A percentile compares a stretch with the other conserved stretches of the same genome.
These are phyloP conservation scores for Sicyos edulis DNA, from an alignment of 306 rosid genomes.

Conservation along the genomic window DNA sequence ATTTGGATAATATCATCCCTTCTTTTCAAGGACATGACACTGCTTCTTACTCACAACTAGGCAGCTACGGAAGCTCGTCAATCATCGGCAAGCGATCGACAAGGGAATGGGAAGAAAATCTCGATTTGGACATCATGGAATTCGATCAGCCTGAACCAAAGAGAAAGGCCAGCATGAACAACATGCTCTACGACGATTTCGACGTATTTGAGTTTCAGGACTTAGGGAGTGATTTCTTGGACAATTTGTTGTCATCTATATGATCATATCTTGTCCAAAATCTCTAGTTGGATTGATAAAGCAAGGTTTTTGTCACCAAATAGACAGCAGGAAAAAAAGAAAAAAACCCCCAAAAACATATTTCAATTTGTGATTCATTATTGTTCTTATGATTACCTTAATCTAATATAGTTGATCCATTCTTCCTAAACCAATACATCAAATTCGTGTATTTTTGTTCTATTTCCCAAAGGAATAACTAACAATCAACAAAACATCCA, in stretches of 20 bases:
- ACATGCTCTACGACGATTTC: slow-evolving; percentile 30
- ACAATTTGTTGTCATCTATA: slow-evolving; percentile 58
- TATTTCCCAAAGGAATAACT: background rate
- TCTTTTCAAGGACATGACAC: background rate
- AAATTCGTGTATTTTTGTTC: background rate
- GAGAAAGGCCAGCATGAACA: slow-evolving; percentile 34
- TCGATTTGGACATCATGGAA: slow-evolving; percentile 20
- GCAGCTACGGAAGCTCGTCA: slow-evolving; percentile 13
- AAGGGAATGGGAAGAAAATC: slow-evolving; percentile 36
- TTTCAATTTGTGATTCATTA: slow-evolving; percentile 1
- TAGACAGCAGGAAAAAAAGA: background rate
- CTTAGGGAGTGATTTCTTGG: slow-evolving; percentile 77
- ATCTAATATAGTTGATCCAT: background rate
- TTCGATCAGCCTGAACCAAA: slow-evolving; percentile 34
- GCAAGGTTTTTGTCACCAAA: slow-evolving; percentile 9
- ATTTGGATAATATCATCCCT: slow-evolving; percentile 1
- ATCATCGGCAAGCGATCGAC: slow-evolving; percentile 34
- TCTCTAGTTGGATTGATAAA: background rate
- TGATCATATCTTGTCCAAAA: slow-evolving; percentile 7
- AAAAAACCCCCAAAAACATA: background rate
- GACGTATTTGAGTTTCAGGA: slow-evolving; percentile 72
- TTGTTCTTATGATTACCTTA: background rate
- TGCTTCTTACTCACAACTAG: background rate
- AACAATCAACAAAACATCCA: slow-evolving; percentile 6
- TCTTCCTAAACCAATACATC: background rate